phyloP scores from a whole-genome alignment of 2,329 filamentous ascomycete genomes.

The Furcasterigmium furcatum region DNA sequence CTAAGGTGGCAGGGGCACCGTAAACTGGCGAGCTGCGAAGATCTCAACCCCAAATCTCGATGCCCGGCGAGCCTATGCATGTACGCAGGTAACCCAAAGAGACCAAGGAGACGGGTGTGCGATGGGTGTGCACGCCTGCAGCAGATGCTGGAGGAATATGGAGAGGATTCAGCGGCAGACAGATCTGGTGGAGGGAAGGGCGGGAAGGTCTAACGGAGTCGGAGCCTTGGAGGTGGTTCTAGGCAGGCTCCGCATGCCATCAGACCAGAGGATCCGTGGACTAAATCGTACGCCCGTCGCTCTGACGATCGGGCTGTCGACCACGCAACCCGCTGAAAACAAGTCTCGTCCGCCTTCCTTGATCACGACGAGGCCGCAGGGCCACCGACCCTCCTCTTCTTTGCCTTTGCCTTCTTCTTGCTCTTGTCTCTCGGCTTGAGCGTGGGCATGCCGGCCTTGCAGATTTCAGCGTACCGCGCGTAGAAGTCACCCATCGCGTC shows the following conservation, averaged over 20 bases:
- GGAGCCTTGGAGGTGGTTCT: background rate
- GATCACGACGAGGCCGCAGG: no score
- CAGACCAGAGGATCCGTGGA: no score
- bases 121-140: conserved; percentile 20
- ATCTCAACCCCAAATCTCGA: conserved; percentile 18
- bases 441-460: conserved; percentile 82
- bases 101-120: conserved; percentile 27
- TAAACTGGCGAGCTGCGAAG: conserved; percentile 33
- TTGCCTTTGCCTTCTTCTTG: conserved; percentile 78
- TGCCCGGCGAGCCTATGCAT: conserved; percentile 32
- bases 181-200: no score
- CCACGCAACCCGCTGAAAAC: no score
- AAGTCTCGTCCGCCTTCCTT: no score
- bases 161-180: conserved; percentile 11
- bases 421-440: conserved; percentile 92
- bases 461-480: conserved; percentile 80
- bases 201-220: background rate
- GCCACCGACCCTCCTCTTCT: conserved; percentile 53
- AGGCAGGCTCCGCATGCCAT: no score
- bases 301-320: no score
- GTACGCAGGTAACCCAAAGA: conserved; percentile 28
- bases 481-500: conserved; percentile 80
- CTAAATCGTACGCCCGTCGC: no score
- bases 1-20: conserved; percentile 25
- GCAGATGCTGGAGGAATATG: conserved; percentile 22